phyloP scores from a whole-genome alignment of 352 stramenopile genomes.

The Phytophthora lateralis region DNA sequence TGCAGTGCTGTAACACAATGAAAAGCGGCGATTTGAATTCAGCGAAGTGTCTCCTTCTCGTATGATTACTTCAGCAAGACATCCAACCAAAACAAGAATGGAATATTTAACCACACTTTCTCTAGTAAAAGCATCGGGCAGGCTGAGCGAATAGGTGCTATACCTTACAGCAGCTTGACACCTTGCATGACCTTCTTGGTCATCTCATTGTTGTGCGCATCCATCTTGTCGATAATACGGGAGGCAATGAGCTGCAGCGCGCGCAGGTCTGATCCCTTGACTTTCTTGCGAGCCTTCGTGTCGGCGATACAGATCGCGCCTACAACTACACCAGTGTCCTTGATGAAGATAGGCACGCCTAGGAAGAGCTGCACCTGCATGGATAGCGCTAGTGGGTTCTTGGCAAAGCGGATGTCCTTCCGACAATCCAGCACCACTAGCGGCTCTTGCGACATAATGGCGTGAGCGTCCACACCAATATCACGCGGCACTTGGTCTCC shows the following conservation, averaged over 20 bases:
- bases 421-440: conserved; percentile 77
- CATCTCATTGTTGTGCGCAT: conserved; percentile 47
- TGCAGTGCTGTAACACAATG: conserved; percentile 4
- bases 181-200: conserved; percentile 35
- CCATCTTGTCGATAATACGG: conserved; percentile 79
- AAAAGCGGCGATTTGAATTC: neutral
- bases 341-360: conserved; percentile 68
- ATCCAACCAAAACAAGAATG: neutral
- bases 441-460: conserved; percentile 76
- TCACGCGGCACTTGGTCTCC: conserved; percentile 82
- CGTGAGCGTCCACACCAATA: conserved; percentile 73
- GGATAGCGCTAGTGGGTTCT: conserved; percentile 74
- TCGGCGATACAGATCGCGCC: conserved; percentile 77
- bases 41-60: neutral
- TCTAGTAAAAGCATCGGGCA: neutral
- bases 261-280: conserved; percentile 69
- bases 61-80: neutral
- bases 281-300: conserved; percentile 60
- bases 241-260: conserved; percentile 72
- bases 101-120: conserved; percentile 43
- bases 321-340: conserved; percentile 69
- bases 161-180: conserved; percentile 42
- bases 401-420: conserved; percentile 77
- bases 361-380: conserved; percentile 85
- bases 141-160: conserved; percentile 5